Evolutionary conservation across 176 grass and related monocot species (phyloP), one percentile per base, ranked within the genome.

Genomic region (Olyra latifolia): DNA sequence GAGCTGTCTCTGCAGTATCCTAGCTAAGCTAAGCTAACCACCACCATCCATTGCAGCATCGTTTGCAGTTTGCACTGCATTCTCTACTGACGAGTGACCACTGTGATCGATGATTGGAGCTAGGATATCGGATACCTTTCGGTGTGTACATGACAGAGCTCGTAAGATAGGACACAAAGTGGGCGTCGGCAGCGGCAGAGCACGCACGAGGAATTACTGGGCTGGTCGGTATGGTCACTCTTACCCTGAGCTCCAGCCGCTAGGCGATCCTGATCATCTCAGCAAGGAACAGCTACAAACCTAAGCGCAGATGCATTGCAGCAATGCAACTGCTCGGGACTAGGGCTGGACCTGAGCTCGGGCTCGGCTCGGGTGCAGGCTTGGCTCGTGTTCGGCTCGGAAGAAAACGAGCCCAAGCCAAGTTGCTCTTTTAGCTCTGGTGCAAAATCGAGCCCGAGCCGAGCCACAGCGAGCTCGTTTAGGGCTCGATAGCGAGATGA

Each of bases 131-230:
- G 27, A 48, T 47, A 4, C 62, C 39, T 66, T 76, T 66, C 47
- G 35, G 54, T 15, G 8, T 45, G 40, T 68, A 54, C 16, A 22
- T 10, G 63, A 40, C 35, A 47, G 68, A 49, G 57, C 57, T 74
- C 32, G 32, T 0, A 25, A 12, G 57, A 63, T 53, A 27, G 16
- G 66, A 60, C 79, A 82, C 79, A 82, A 82, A 41, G 80, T 28
- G 39, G 10, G 30, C 80, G 70, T 73, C 58, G 23, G 45, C 45
- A 53, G 57, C 19, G 19, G 52, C 52, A 46, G 24, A 22, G 56
- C 56, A 32, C 8, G 32, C 32, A 35, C 32, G 32, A 4, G 25
- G 41, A 12, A 14, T 42, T 22, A 5, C 10, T 55, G 57, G 57
- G 20, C n/a, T 23, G n/a, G 5, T 19, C 20, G 43, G 17, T 61